Percentiles rank a stretch among this genome's conserved stretches.
These are phyloP conservation scores for Penicillium atrosanguineum DNA, from an alignment of 495 filamentous ascomycete species.

Conservation along the genomic window DNA sequence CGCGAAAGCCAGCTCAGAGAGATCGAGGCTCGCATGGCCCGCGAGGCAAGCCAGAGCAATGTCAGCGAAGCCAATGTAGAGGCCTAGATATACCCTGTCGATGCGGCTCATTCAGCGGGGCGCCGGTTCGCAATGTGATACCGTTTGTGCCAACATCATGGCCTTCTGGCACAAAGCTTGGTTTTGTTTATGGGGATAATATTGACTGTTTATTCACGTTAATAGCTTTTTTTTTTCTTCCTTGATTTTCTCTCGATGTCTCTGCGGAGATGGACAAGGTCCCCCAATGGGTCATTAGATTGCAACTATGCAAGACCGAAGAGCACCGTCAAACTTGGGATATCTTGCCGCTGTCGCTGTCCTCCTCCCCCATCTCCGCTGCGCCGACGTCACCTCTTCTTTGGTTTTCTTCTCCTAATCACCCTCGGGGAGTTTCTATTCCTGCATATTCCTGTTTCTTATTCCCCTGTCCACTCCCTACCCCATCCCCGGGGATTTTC, in stretches of 20 bases:
- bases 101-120: slow-evolving; percentile 32
- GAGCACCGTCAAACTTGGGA: slow-evolving; percentile 3
- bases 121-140: slow-evolving; percentile 37
- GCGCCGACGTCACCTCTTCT: not conserved
- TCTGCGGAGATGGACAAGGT: slow-evolving; percentile 23
- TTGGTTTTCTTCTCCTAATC: slow-evolving; percentile 1
- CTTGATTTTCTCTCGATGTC: slow-evolving; percentile 29
- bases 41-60: slow-evolving; percentile 56
- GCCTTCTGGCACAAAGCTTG: slow-evolving; percentile 40
- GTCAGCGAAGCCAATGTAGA: slow-evolving; percentile 43
- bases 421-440: slow-evolving; percentile 2
- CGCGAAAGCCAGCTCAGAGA: slow-evolving; percentile 98
- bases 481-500: slow-evolving; percentile 15
- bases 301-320: slow-evolving; percentile 21
- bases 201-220: slow-evolving; percentile 51
- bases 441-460: slow-evolving; percentile 24
- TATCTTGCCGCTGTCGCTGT: not conserved
- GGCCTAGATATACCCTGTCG: slow-evolving; percentile 39
- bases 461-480: slow-evolving; percentile 16
- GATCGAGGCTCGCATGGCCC: slow-evolving; percentile 79
- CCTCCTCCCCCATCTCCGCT: not conserved
- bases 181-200: slow-evolving; percentile 46
- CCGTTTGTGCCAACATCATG: slow-evolving; percentile 44
- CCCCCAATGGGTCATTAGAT: slow-evolving; percentile 19
- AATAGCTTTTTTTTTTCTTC: slow-evolving; percentile 42